A percentile compares a stretch with the other conserved stretches of the same genome.
Evolutionary conservation across 2,329 filamentous ascomycete species (phyloP).

Genomic region (Cyphellophora europaea): DNA sequence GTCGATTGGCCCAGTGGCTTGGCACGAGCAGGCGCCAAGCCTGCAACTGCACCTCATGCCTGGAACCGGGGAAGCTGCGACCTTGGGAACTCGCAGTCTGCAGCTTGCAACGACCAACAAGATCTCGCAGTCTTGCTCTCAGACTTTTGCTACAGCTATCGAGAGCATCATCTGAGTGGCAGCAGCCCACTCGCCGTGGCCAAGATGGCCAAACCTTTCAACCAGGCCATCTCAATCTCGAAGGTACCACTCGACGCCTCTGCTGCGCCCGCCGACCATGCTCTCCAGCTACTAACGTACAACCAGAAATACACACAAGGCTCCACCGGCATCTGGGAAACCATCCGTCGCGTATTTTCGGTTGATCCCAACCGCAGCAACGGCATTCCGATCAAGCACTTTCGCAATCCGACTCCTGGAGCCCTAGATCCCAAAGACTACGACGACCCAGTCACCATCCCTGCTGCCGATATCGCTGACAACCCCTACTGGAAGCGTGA

Average conservation of each 20-base stretch:
- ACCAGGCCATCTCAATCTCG: neutral
- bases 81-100: too few species aligned
- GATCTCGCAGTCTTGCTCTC: too few species aligned
- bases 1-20: too few species aligned
- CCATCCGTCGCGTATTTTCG: constrained; percentile 65
- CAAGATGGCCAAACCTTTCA: neutral
- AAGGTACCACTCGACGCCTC: neutral
- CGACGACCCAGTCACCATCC: constrained; percentile 72
- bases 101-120: too few species aligned
- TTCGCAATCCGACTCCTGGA: constrained; percentile 76
- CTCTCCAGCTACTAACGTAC: neutral
- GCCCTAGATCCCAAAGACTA: constrained; percentile 60
- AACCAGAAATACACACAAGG: constrained; percentile 93
- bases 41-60: too few species aligned
- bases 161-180: too few species aligned
- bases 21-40: too few species aligned
- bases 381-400: constrained; percentile 89
- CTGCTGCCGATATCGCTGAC: constrained; percentile 80
- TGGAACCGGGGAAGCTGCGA: too few species aligned
- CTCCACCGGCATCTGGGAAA: constrained; percentile 80
- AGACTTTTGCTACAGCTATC: too few species aligned
- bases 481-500: constrained; percentile 98
- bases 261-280: neutral
- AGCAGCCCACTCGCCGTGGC: neutral
- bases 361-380: constrained; percentile 83